Percentiles rank a stretch among this genome's conserved stretches.
These are phyloP conservation scores for Solanum bukasovii DNA, from an alignment of 257 asterid genomes.

Conservation along the genomic window DNA sequence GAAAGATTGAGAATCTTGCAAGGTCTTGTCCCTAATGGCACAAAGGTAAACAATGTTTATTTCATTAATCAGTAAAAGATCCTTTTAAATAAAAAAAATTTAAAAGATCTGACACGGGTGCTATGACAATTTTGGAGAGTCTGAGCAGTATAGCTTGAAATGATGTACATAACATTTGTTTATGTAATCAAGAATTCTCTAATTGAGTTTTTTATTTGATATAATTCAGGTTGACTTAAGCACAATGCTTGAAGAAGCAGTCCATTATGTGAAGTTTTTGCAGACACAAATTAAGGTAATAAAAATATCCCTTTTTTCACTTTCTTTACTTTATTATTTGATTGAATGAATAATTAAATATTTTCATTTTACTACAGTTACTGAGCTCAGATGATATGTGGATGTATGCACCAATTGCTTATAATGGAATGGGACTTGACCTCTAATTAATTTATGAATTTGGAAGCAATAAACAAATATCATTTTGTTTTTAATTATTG, in stretches of 20 bases:
- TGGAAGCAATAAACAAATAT: background rate
- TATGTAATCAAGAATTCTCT: background rate
- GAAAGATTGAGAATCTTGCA: slow-evolving; percentile 84
- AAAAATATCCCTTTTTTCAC: background rate
- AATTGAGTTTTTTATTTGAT: background rate
- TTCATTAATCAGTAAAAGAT: background rate
- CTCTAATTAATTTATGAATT: slow-evolving; percentile 22
- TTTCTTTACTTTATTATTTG: background rate
- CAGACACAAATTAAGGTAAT: slow-evolving; percentile 85
- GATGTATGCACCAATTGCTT: slow-evolving; percentile 94
- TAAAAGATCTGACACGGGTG: accelerated
- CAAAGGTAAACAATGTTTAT: slow-evolving; percentile 26
- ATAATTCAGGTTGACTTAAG: slow-evolving; percentile 51
- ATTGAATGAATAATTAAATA: background rate
- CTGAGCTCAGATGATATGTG: slow-evolving; percentile 82
- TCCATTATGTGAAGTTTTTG: slow-evolving; percentile 67
- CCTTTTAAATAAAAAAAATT: too few species aligned
- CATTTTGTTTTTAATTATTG: background rate
- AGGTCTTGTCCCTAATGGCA: slow-evolving; percentile 79
- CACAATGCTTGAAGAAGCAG: slow-evolving; percentile 98
- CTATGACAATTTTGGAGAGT: background rate
- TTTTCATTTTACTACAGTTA: slow-evolving; percentile 31
- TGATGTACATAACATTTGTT: background rate
- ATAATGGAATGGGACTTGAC: slow-evolving; percentile 73
- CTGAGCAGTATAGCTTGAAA: background rate